Conservation (phyloP, 768 basidiomycete genomes). For the Pulveroboletus frians region DNA sequence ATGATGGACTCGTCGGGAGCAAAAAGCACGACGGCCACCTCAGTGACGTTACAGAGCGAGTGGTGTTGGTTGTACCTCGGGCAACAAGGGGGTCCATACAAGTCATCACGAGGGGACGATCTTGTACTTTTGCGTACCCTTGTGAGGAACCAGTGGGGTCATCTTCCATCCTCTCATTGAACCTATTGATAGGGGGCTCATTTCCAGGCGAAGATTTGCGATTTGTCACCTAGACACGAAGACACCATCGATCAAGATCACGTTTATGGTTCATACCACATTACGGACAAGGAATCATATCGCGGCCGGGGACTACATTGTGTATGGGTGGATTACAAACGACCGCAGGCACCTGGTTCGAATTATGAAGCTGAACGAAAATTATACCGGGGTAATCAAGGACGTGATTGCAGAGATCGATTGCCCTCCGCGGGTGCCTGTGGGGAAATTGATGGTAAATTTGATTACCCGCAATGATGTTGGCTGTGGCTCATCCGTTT, state of each 20-base stretch:
- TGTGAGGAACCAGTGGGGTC: slow-evolving; percentile 20
- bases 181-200: not conserved
- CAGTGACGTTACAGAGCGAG: slow-evolving; percentile 28
- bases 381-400: slow-evolving; percentile 20
- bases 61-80: slow-evolving; percentile 22
- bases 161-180: not conserved
- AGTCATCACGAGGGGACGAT: slow-evolving; percentile 28
- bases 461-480: not conserved
- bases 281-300: slow-evolving; percentile 21
- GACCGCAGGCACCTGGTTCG: slow-evolving; percentile 26
- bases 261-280: slow-evolving; percentile 19
- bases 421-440: slow-evolving; percentile 22
- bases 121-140: slow-evolving; percentile 27
- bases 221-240: slow-evolving; percentile 26
- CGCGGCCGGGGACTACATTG: slow-evolving; percentile 21
- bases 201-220: slow-evolving; percentile 21
- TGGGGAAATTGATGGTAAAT: slow-evolving; percentile 24
- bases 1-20: not conserved
- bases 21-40: not conserved
- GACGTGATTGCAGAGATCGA: slow-evolving; percentile 26
- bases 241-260: slow-evolving; percentile 23
- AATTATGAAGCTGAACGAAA: slow-evolving; percentile 25
- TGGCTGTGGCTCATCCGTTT: not conserved
- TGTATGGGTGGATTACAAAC: slow-evolving; percentile 30
- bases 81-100: slow-evolving; percentile 25